phyloP scores from a whole-genome alignment of 179 eudicot species.

The Silene noctiflora region DNA sequence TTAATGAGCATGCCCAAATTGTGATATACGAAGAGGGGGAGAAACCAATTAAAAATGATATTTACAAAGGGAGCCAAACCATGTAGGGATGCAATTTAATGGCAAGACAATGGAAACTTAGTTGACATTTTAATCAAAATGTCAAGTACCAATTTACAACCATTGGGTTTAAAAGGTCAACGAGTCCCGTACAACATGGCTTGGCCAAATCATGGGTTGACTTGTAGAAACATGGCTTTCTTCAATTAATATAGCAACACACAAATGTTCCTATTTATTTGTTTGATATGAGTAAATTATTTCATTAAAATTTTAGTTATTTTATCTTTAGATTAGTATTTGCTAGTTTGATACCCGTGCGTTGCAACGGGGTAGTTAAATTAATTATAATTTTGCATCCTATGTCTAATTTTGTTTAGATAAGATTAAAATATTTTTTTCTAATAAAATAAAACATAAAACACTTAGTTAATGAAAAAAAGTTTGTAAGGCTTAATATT shows the following conservation, averaged over 20 bases:
- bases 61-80: constrained; percentile 5
- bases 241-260: neutral
- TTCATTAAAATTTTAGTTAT: too few relatives aligned
- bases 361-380: too few relatives aligned
- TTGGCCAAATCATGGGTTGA: constrained; percentile 23
- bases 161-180: constrained; percentile 23
- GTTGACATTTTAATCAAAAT: constrained; percentile 17
- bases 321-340: too few relatives aligned
- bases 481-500: too few relatives aligned
- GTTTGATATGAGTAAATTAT: too few relatives aligned
- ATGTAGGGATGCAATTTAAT: constrained; percentile 17
- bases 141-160: constrained; percentile 8
- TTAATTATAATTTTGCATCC: too few relatives aligned
- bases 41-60: neutral
- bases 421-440: too few relatives aligned
- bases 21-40: neutral
- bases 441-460: too few relatives aligned
- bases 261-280: neutral
- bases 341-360: too few relatives aligned
- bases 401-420: too few relatives aligned
- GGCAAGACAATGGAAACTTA: constrained; percentile 5
- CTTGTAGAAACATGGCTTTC: constrained; percentile 14
- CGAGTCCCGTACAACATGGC: constrained; percentile 18
- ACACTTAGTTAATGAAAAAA: too few relatives aligned
- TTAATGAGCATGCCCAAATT: neutral